phyloP scores from a whole-genome alignment of 1,284 basidiomycete species.

The Puccinia brachypodii region DNA sequence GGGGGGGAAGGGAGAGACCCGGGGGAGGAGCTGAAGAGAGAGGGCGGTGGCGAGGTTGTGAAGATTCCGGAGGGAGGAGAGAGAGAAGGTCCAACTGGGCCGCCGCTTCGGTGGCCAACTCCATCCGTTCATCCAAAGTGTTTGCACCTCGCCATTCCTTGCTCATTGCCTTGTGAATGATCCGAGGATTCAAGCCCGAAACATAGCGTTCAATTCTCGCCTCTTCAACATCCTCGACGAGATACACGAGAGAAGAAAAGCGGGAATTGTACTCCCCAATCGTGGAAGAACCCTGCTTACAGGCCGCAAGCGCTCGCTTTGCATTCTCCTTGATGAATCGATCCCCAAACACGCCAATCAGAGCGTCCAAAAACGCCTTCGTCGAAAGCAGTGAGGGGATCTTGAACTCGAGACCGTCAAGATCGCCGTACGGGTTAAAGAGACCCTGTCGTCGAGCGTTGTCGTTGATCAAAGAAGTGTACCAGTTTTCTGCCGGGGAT shows the following conservation, averaged over 20 bases:
- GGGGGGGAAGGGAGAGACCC: background rate
- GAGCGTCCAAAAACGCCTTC: background rate
- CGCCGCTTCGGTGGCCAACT: background rate
- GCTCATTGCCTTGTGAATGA: background rate
- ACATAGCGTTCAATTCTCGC: background rate
- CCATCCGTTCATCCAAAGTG: background rate
- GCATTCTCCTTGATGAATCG: background rate
- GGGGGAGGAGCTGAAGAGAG: background rate
- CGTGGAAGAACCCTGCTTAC: background rate
- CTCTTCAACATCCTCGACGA: background rate
- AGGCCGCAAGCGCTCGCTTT: background rate
- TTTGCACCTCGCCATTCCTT: background rate
- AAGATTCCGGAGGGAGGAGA: background rate
- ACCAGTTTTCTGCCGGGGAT: slow-evolving; percentile 1
- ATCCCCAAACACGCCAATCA: background rate
- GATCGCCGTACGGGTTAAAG: background rate
- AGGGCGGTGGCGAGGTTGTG: background rate
- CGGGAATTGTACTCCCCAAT: slow-evolving; percentile 12
- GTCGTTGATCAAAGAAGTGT: background rate
- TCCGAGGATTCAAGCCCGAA: background rate
- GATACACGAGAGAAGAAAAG: background rate
- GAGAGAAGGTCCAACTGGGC: background rate
- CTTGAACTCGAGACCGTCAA: background rate
- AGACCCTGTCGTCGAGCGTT: background rate
- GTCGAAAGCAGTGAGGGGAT: background rate